phyloP scores from a whole-genome alignment of 805 yeast genomes.

The Ogataea kodamae region DNA sequence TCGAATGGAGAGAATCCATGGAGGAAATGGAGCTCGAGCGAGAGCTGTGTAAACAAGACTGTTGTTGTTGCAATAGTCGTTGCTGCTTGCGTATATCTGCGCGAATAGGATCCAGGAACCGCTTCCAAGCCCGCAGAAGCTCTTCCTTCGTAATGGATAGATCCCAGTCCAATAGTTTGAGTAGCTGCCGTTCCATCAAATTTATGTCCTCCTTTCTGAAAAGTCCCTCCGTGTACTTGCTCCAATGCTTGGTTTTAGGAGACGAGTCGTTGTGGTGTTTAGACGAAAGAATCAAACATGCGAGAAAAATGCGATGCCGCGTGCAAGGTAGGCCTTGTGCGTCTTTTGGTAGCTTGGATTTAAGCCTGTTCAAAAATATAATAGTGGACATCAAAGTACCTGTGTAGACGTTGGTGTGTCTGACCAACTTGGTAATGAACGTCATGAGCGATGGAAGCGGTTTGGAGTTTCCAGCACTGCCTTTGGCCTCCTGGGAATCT shows the following conservation, averaged over 20 bases:
- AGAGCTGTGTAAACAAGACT: slow-evolving; percentile 11
- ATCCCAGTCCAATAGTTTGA: slow-evolving; percentile 70
- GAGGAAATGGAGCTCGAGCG: slow-evolving; percentile 24
- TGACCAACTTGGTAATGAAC: slow-evolving; percentile 66
- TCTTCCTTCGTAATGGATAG: slow-evolving; percentile 46
- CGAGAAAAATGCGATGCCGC: slow-evolving; percentile 70
- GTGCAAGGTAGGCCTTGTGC: slow-evolving; percentile 80
- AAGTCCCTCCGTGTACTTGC: slow-evolving; percentile 70
- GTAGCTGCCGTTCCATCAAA: slow-evolving; percentile 75
- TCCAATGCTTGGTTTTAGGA: slow-evolving; percentile 78
- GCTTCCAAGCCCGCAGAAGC: slow-evolving; percentile 38
- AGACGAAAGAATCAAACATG: slow-evolving; percentile 68
- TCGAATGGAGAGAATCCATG: slow-evolving; percentile 24
- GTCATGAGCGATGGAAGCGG: slow-evolving; percentile 69
- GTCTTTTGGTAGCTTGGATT: slow-evolving; percentile 58
- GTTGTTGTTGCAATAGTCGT: slow-evolving; percentile 11
- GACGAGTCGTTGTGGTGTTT: slow-evolving; percentile 76
- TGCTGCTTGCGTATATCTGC: slow-evolving; percentile 32
- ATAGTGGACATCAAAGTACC: slow-evolving; percentile 74
- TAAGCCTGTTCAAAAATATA: slow-evolving; percentile 62
- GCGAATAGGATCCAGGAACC: slow-evolving; percentile 52
- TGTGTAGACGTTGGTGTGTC: slow-evolving; percentile 75
- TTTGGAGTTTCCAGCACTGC: slow-evolving; percentile 33
- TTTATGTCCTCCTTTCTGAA: slow-evolving; percentile 67
- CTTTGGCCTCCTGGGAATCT: slow-evolving; percentile 33